Conservation (phyloP, 75 land plant genomes). For the Pinus albicaulis region DNA sequence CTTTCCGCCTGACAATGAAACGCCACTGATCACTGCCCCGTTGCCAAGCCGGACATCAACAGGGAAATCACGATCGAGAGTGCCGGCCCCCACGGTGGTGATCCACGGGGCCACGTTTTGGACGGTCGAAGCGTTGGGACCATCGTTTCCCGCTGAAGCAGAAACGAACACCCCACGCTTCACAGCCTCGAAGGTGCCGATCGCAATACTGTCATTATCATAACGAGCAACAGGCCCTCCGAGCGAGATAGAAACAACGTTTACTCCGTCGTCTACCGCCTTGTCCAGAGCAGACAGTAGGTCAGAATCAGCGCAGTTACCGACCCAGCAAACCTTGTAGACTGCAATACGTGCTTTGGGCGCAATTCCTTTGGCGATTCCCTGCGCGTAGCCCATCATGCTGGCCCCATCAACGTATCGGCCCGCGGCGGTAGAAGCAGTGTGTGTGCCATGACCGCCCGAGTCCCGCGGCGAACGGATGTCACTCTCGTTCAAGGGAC, state of each 20-base stretch:
- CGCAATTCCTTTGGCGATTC: conserved; percentile 85
- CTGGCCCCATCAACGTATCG: conserved; percentile 50
- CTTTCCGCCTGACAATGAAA: conserved; percentile 46
- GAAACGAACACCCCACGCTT: conserved; percentile 74
- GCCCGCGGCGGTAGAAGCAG: conserved; percentile 92
- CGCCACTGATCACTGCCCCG: conserved; percentile 48
- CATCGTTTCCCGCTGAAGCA: conserved; percentile 89
- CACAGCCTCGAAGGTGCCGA: conserved; percentile 89
- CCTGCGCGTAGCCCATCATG: conserved; percentile 65
- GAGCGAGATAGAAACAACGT: conserved; percentile 78
- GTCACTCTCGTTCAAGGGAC: conserved; percentile 54
- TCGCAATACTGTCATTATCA: conserved; percentile 73
- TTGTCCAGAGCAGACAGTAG: conserved; percentile 87
- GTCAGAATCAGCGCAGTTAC: conserved; percentile 91
- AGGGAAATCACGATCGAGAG: conserved; percentile 86
- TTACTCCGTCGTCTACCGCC: conserved; percentile 83
- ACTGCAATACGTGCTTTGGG: conserved; percentile 74
- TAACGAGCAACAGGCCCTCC: conserved; percentile 70
- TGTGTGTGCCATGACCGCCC: conserved; percentile 96
- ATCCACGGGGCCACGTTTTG: conserved; percentile 95
- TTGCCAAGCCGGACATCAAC: conserved; percentile 72
- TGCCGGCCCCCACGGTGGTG: conserved; percentile 85
- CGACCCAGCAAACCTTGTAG: conserved; percentile 91
- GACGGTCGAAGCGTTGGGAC: conserved; percentile 64
- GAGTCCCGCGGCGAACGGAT: conserved; percentile 62